Evolutionary conservation across 2,329 filamentous ascomycete genomes (phyloP).

Genomic region (Fusarium sacchari): DNA sequence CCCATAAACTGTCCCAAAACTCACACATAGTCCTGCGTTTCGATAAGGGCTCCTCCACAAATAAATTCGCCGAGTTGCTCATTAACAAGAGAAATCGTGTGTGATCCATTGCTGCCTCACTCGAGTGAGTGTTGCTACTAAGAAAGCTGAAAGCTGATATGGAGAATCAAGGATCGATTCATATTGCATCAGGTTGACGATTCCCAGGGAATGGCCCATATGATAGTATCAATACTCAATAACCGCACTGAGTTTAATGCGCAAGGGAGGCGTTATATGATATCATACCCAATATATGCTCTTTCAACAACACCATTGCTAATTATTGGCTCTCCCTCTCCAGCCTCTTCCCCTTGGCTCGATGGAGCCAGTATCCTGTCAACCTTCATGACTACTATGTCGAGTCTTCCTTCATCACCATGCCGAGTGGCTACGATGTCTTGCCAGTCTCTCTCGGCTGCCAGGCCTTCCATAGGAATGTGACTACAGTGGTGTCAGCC

Average conservation of each 20-base stretch:
- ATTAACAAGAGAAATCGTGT: not conserved
- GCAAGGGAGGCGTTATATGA: not conserved
- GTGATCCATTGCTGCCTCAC: constrained; percentile 8
- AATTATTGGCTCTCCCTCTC: constrained; percentile 20
- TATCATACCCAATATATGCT: constrained; percentile 18
- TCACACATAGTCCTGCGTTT: not conserved
- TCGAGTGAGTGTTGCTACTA: constrained; percentile 7
- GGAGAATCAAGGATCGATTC: not conserved
- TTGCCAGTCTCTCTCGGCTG: constrained; percentile 24
- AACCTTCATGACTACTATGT: constrained; percentile 2
- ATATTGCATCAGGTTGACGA: not conserved
- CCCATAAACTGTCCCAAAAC: not conserved
- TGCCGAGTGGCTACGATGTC: constrained; percentile 38
- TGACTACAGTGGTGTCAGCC: constrained; percentile 29
- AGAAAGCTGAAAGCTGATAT: not conserved
- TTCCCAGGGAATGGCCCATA: not conserved
- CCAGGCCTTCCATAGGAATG: constrained; percentile 44
- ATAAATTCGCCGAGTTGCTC: not conserved
- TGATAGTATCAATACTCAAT: not conserved
- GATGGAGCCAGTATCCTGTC: constrained; percentile 3
- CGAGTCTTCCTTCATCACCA: not conserved
- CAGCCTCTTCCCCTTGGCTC: not conserved
- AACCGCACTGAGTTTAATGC: not conserved
- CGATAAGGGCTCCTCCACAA: constrained; percentile 31
- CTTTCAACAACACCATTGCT: constrained; percentile 10